Evolutionary conservation across 2,329 filamentous ascomycete genomes (phyloP).

Genomic region (Acrodontium crateriforme): DNA sequence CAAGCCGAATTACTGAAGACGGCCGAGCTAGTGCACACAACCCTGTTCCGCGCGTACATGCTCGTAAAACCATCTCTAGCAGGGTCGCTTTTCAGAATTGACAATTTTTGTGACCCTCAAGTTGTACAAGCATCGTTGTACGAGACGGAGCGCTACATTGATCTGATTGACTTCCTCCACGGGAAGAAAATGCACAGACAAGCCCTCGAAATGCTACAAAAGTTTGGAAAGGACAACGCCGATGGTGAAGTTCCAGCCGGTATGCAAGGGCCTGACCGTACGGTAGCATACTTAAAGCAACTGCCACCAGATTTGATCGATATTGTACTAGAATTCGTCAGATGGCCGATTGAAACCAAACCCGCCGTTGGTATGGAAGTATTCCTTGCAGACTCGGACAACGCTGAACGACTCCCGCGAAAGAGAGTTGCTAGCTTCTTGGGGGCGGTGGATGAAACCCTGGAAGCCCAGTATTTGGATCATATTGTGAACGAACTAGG

Average conservation of each 20-base stretch:
- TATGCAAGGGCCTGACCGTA: slow-evolving; percentile 69
- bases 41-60: slow-evolving; percentile 91
- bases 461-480: slow-evolving; percentile 75
- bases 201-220: slow-evolving; percentile 66
- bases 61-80: slow-evolving; percentile 74
- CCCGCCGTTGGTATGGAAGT: slow-evolving; percentile 76
- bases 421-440: slow-evolving; percentile 64
- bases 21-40: slow-evolving; percentile 81
- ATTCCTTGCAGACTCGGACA: slow-evolving; percentile 85
- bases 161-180: slow-evolving; percentile 94
- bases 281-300: slow-evolving; percentile 79
- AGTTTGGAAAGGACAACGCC: slow-evolving; percentile 53
- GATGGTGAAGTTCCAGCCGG: slow-evolving; percentile 33
- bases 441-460: slow-evolving; percentile 48
- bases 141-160: slow-evolving; percentile 76
- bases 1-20: slow-evolving; percentile 59
- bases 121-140: slow-evolving; percentile 89
- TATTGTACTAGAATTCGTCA: slow-evolving; percentile 77
- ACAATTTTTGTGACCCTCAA: slow-evolving; percentile 92
- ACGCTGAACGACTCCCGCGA: slow-evolving; percentile 77
- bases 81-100: slow-evolving; percentile 80
- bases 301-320: slow-evolving; percentile 79
- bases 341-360: slow-evolving; percentile 67
- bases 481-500: slow-evolving; percentile 81
- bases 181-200: slow-evolving; percentile 87